Percentiles rank a stretch among this genome's conserved stretches.
These are phyloP conservation scores for Penicillium chermesinum DNA, from an alignment of 495 filamentous ascomycete species.

Conservation along the genomic window DNA sequence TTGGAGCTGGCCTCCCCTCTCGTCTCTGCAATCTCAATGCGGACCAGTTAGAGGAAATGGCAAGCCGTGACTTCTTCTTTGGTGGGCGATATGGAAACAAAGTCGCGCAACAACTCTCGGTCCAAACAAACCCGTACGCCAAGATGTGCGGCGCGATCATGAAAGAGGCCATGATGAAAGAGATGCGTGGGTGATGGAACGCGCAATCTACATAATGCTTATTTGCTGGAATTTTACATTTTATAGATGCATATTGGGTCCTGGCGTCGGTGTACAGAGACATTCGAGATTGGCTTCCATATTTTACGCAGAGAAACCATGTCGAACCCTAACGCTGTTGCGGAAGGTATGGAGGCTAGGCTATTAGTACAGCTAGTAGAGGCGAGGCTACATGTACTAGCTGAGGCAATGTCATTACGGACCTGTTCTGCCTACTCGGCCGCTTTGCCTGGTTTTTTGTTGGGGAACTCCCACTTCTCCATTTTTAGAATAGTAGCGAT, in stretches of 20 bases:
- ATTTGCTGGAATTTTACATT: background rate
- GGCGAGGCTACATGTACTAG: no score
- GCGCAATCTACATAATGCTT: background rate
- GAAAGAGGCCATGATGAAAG: conserved; percentile 76
- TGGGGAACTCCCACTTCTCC: no score
- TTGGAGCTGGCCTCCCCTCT: conserved; percentile 18
- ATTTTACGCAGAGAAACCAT: no score
- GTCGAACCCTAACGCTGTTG: no score
- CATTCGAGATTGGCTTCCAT: no score
- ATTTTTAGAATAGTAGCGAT: no score
- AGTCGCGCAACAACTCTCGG: conserved; percentile 68
- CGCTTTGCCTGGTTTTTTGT: no score
- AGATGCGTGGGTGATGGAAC: conserved; percentile 35
- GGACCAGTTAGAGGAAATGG: conserved; percentile 63
- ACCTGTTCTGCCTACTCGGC: no score
- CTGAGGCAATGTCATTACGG: no score
- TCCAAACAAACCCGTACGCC: conserved; percentile 79
- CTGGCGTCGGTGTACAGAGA: no score
- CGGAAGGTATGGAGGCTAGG: no score
- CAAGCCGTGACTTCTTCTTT: conserved; percentile 66
- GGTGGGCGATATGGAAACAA: conserved; percentile 76
- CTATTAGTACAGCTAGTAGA: no score
- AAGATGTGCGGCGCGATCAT: conserved; percentile 88
- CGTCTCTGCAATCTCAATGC: conserved; percentile 38
- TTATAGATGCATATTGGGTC: background rate